phyloP scores from a whole-genome alignment of 768 basidiomycete genomes.

The Lepiota subincarnata region DNA sequence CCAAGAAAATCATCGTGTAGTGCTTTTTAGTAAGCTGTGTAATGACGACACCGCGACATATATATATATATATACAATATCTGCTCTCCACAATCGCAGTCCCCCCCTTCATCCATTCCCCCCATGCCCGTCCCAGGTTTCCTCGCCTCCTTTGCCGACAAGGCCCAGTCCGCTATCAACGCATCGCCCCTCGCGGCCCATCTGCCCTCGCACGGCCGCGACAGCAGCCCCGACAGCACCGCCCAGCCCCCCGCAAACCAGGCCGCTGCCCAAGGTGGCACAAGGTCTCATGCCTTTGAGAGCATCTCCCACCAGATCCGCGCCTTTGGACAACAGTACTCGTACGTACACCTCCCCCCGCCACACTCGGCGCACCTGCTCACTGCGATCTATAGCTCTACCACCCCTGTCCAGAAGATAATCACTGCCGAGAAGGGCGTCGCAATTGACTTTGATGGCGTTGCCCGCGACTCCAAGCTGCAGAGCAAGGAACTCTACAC shows the following conservation, averaged over 20 bases:
- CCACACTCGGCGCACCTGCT: conserved; percentile 6
- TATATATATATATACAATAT: conserved; percentile 14
- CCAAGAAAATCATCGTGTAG: conserved; percentile 74
- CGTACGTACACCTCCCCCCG: conserved; percentile 35
- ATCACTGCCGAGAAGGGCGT: conserved; percentile 78
- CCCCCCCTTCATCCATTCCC: too few relatives aligned
- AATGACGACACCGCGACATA: conserved; percentile 16
- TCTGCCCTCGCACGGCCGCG: conserved; percentile 34
- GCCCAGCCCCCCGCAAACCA: conserved; percentile 40
- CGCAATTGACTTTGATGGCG: conserved; percentile 66
- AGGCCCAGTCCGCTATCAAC: conserved; percentile 69
- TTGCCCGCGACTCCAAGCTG: conserved; percentile 61
- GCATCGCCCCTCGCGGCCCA: conserved; percentile 56
- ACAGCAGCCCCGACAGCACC: conserved; percentile 32
- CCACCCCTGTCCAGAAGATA: conserved; percentile 69
- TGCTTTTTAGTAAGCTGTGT: conserved; percentile 19
- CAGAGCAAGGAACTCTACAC: conserved; percentile 83
- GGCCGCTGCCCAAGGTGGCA: conserved; percentile 36
- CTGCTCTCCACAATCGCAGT: conserved; percentile 14
- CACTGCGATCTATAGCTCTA: conserved; percentile 33
- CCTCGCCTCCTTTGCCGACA: conserved; percentile 66
- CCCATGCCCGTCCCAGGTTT: conserved; percentile 60
- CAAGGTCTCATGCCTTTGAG: conserved; percentile 55
- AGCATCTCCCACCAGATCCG: conserved; percentile 71
- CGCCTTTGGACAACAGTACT: conserved; percentile 69